A percentile compares a stretch with the other conserved stretches of the same genome.
These are phyloP conservation scores for Sclerospora graminicola DNA, from an alignment of 352 stramenopile genomes.

Conservation along the genomic window DNA sequence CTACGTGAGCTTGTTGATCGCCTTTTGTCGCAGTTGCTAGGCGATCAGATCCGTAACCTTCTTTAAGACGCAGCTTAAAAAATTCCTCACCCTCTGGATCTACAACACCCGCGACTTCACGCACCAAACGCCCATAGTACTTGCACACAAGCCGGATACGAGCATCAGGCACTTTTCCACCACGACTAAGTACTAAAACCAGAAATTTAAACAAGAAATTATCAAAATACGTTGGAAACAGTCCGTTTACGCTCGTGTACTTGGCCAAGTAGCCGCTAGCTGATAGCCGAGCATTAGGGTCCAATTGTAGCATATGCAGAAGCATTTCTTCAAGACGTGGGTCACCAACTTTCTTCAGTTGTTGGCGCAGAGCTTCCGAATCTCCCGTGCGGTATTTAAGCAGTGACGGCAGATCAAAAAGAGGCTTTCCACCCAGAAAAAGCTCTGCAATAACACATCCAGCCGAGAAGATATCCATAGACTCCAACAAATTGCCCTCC, in stretches of 20 bases:
- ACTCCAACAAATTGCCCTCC: conserved; percentile 61
- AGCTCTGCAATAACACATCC: conserved; percentile 96
- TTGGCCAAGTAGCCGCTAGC: conserved; percentile 85
- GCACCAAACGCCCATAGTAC: conserved; percentile 88
- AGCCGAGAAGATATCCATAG: conserved; percentile 98
- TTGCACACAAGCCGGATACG: conserved; percentile 89
- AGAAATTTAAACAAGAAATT: conserved; percentile 87
- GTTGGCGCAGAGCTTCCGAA: conserved; percentile 57
- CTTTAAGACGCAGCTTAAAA: conserved; percentile 78
- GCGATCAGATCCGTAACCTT: conserved; percentile 74
- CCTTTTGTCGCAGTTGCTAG: conserved; percentile 30
- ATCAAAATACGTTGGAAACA: conserved; percentile 85
- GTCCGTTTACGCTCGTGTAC: conserved; percentile 46
- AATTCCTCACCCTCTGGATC: conserved; percentile 87
- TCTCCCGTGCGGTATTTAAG: conserved; percentile 81
- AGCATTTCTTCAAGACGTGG: conserved; percentile 83
- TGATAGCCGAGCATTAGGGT: conserved; percentile 79
- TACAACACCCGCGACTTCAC: conserved; percentile 84
- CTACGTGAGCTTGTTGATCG: conserved; percentile 45
- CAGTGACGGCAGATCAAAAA: conserved; percentile 91
- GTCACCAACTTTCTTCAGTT: conserved; percentile 90
- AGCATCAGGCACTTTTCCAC: conserved; percentile 85
- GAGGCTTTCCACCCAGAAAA: conserved; percentile 91
- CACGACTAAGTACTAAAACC: conserved; percentile 65
- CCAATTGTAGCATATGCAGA: conserved; percentile 90